Evolutionary conservation across 805 yeast species (phyloP), one percentile per base, ranked within the genome.

Genomic region (Myxozyma mucilagina): DNA sequence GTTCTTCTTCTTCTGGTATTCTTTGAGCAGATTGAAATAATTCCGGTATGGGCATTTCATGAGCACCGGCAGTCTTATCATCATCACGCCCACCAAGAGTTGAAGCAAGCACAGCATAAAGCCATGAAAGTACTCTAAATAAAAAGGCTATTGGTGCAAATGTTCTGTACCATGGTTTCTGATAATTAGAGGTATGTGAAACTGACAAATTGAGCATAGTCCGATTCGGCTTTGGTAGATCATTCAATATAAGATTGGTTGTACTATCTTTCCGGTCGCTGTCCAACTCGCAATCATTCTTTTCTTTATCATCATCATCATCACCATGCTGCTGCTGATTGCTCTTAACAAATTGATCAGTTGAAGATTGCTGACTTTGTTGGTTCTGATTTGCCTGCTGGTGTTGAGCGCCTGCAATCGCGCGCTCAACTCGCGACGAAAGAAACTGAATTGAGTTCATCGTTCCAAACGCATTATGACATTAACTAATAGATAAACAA

Each of bases 381-480:
- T 24, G 29, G 29, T 24, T 24, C 29, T 24, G 29, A 24, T 24
- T 24, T 24, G 29, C 35, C 20, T 16, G 35, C 9, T 20, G 59
- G 29, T 48, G 57, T 38, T 48, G 61, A 42, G 48, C 47, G 39
- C 57, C 53, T 51, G 63, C 55, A 36, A 64, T 57, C 43, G 63
- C 66, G 44, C 65, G 61, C 59, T 64, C 67, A 45, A 64, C 67
- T 38, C 48, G 66, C 36, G 67, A 54, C 18, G 67, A 61, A n/a
- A 64, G 53, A 51, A 44, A 62, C 47, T 61, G 66, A 38, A 64
- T 49, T 31, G 67, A 64, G 63, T 64, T 64, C 67, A 64, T 64
- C 56, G 49, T 32, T 29, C 16, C 34, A n/a, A 38, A 31, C n/a
- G 35, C 36, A 24, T 24, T 24, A 2, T 24, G 29, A 24, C 29